phyloP scores from a whole-genome alignment of 352 stramenopile species.

The Phytophthora citricola region DNA sequence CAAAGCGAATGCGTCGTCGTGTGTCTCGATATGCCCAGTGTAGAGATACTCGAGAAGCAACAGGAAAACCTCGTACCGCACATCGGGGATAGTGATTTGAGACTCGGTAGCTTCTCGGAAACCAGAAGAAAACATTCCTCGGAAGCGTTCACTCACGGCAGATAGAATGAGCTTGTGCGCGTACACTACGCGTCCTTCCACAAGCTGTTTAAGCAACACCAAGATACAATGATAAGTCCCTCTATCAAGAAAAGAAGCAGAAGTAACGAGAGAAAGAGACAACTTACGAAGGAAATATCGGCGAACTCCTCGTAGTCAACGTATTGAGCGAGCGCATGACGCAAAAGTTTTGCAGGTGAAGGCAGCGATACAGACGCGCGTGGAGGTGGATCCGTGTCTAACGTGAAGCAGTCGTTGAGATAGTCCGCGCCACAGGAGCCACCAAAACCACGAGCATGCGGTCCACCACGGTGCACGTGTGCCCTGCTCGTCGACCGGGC shows the following conservation, averaged over 20 bases:
- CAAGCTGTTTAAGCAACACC: conserved; percentile 50
- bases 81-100: conserved; percentile 92
- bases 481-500: conserved; percentile 91
- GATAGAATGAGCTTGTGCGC: conserved; percentile 95
- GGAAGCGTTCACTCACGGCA: conserved; percentile 93
- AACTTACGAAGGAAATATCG: conserved; percentile 93
- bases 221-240: conserved; percentile 9
- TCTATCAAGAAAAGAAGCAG: background rate
- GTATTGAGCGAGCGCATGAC: conserved; percentile 87
- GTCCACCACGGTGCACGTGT: conserved; percentile 95
- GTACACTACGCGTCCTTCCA: conserved; percentile 93
- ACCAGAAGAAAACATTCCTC: conserved; percentile 94
- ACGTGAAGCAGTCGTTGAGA: conserved; percentile 94
- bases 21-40: conserved; percentile 69
- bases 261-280: background rate
- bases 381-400: conserved; percentile 94
- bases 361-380: conserved; percentile 81
- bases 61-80: conserved; percentile 91
- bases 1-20: conserved; percentile 38
- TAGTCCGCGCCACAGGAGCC: conserved; percentile 93
- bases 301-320: conserved; percentile 94
- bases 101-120: conserved; percentile 88
- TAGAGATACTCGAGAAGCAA: conserved; percentile 96
- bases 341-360: conserved; percentile 67
- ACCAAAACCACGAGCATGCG: conserved; percentile 94